Conservation (phyloP, 257 asterid genomes). For the Lithospermum erythrorhizon region DNA sequence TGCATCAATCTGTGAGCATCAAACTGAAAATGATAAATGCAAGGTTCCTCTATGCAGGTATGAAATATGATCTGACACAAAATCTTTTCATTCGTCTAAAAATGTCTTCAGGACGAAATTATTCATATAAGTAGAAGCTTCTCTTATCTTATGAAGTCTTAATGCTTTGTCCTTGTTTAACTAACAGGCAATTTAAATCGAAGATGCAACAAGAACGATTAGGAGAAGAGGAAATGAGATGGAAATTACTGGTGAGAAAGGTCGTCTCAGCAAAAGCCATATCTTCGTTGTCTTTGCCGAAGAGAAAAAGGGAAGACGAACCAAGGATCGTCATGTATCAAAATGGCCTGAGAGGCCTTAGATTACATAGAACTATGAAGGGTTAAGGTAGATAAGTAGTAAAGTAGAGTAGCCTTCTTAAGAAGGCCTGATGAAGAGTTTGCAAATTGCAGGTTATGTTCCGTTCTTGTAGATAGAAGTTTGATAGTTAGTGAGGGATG, state of each 20-base stretch:
- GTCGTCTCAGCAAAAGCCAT: constrained; percentile 54
- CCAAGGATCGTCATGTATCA: constrained; percentile 19
- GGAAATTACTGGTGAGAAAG: constrained; percentile 61
- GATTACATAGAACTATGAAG: constrained; percentile 3
- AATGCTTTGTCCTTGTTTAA: neutral
- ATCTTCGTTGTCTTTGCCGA: constrained; percentile 46
- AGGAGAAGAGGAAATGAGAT: constrained; percentile 35
- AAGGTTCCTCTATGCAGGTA: constrained; percentile 91
- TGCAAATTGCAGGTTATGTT: too few species aligned
- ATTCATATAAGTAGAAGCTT: neutral
- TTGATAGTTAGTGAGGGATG: too few species aligned
- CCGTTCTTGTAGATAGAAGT: too few species aligned
- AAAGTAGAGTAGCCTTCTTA: too few species aligned
- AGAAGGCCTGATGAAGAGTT: too few species aligned
- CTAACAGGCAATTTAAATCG: constrained; percentile 56
- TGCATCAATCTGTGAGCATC: constrained; percentile 63
- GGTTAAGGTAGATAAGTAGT: neutral
- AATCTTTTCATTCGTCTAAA: too few species aligned
- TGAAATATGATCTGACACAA: neutral
- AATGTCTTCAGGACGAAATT: too few species aligned
- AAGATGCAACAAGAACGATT: constrained; percentile 31
- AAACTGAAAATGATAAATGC: constrained; percentile 41
- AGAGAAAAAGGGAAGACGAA: constrained; percentile 50
- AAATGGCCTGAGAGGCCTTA: constrained; percentile 28
- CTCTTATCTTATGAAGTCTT: neutral